Base-by-base conservation (phyloP, 306 rosid genomes). In the Canavalia ensiformis region DNA sequence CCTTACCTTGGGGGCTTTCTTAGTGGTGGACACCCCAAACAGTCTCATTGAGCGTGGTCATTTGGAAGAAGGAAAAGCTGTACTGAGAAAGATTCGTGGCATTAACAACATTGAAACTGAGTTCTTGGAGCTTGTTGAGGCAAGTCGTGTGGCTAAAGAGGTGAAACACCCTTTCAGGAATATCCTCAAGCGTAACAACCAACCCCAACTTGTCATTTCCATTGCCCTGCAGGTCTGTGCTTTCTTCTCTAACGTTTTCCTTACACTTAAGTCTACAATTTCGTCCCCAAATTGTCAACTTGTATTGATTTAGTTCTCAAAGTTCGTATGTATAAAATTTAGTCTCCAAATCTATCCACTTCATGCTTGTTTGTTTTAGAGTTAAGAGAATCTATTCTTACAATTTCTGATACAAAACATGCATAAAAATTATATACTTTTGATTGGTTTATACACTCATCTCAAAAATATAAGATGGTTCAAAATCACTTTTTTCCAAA, bases 1-100 rank as follows among this genome's bases (percentile, higher is more conserved):
- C 4, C 86, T 95, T 0, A 90, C 97, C 0, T 1, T 92, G 35
- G 99, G 99, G 1, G 91, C 97, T 12, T 79, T 87, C 29, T 8
- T 95, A 25, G 97, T 92, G 51, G 97, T 92, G 57, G 99, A 95
- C 76, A 95, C 99, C 7, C 99, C 99, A 0, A 95, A 88, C 87
- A 92, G 97, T 82, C 90, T 95, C 62, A 84, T 95, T 0, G 97
- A 92, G 68, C 94, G 99, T 2, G 99, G 91, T 81, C 90, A n/a
- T 51, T 10, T 87, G 7, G 97, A 92, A n/a, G 86, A 95, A 89
- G 99, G 99, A 29, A 95, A 83, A 87, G 34, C 70, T 9, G 94
- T 82, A 28, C 85, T 95, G 0, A 87, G 55, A 68, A 95, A 79
- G 77, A 92, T 95, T 4, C 84, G 99, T 0, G 99, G 99, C 78